Percentiles rank a stretch among this genome's conserved stretches.
Conservation (phyloP, 257 asterid species). For the Plectranthus barbatus region DNA sequence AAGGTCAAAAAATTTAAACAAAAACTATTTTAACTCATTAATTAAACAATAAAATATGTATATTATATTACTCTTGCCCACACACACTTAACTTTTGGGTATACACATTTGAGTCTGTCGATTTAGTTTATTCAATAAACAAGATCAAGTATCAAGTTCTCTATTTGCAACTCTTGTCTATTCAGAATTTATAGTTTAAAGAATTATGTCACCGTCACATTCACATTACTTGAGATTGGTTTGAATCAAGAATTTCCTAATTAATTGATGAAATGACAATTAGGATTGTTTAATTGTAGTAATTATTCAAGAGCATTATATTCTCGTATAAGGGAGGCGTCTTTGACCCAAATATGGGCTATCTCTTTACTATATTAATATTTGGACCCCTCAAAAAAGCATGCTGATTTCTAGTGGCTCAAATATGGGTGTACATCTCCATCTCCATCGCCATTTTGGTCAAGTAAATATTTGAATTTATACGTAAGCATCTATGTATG, state of each 20-base stretch:
- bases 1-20: not conserved
- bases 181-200: too few relatives aligned
- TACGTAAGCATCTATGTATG: not conserved
- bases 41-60: too few relatives aligned
- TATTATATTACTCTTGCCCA: too few relatives aligned
- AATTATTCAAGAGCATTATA: not conserved
- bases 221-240: not conserved
- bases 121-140: too few relatives aligned
- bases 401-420: not conserved
- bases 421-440: too few relatives aligned
- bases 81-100: too few relatives aligned
- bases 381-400: conserved; percentile 6
- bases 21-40: too few relatives aligned
- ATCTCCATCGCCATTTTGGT: not conserved
- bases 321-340: conserved; percentile 18
- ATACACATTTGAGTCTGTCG: too few relatives aligned
- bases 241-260: not conserved
- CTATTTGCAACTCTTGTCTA: too few relatives aligned
- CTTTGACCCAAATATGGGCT: conserved; percentile 29
- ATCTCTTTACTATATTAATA: conserved; percentile 4
- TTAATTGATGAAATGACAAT: not conserved
- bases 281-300: not conserved
- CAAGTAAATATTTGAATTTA: conserved; percentile 7
- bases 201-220: not conserved
- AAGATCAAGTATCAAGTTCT: too few relatives aligned